phyloP scores from a whole-genome alignment of 495 filamentous ascomycete species.

The Hypomontagnella submonticulosa region DNA sequence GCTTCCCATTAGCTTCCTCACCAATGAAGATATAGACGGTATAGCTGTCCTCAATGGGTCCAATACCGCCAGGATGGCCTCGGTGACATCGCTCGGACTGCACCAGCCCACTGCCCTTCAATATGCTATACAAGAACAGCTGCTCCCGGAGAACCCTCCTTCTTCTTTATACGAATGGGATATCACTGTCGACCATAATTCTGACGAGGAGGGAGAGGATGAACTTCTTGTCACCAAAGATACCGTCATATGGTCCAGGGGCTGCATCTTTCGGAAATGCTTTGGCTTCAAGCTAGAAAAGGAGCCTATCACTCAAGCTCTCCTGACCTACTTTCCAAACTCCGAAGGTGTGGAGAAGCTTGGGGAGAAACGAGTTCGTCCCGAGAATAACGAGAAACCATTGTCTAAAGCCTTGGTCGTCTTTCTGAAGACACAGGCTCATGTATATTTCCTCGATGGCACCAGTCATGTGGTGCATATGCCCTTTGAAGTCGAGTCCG shows the following conservation, averaged over 20 bases:
- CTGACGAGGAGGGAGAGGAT: slow-evolving; percentile 68
- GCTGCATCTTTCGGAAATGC: slow-evolving; percentile 83
- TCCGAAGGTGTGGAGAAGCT: slow-evolving; percentile 54
- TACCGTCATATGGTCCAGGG: slow-evolving; percentile 92
- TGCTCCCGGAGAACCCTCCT: slow-evolving; percentile 76
- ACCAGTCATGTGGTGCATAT: slow-evolving; percentile 91
- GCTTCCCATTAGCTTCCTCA: slow-evolving; percentile 7
- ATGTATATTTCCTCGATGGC: slow-evolving; percentile 90
- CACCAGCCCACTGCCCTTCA: slow-evolving; percentile 85
- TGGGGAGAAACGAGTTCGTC: slow-evolving; percentile 24
- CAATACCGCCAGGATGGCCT: slow-evolving; percentile 71
- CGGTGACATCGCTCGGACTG: slow-evolving; percentile 85
- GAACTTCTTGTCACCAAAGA: slow-evolving; percentile 85
- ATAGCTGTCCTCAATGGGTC: slow-evolving; percentile 34
- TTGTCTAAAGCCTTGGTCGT: slow-evolving; percentile 83
- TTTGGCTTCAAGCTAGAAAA: slow-evolving; percentile 89
- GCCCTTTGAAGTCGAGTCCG: slow-evolving; percentile 91
- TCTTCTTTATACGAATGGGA: slow-evolving; percentile 79
- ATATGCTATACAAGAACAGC: slow-evolving; percentile 83
- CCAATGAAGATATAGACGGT: slow-evolving; percentile 1
- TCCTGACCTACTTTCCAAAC: slow-evolving; percentile 82
- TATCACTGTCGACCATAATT: slow-evolving; percentile 58
- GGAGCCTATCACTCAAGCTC: slow-evolving; percentile 82
- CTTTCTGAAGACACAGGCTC: slow-evolving; percentile 90
- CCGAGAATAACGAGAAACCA: slow-evolving; percentile 19